Evolutionary conservation across 2,329 filamentous ascomycete genomes (phyloP), one percentile per base, ranked within the genome.

Genomic region (Magnaporthiopsis incrustans): DNA sequence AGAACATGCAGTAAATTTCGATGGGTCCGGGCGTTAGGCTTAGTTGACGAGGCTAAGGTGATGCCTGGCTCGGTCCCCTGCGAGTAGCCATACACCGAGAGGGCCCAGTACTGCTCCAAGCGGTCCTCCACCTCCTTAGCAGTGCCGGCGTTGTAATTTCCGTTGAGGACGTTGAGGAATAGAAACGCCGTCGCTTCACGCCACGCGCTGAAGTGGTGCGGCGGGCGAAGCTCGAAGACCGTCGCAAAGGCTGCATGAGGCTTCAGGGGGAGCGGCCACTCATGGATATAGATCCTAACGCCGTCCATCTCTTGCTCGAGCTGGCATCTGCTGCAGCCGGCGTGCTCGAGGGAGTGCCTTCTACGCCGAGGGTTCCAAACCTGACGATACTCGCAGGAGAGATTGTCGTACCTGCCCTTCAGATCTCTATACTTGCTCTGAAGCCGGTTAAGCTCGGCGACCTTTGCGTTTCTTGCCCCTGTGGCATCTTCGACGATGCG

Each of bases 221-320:
- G 83, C 0, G 77, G 66, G 0, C 67, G 62, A 0, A 87, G 71
- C 66, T 87, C 85, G 61, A 87, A 87, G 0, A 87, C 74, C 0
- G 77, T 75, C 0, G 81, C 74, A 64, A 81, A 79, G 0, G 76
- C 14, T 75, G 33, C 0, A 65, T 7, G 0, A 58, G 0, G 0
- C 75, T 22, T 0, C 57, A 30, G 35, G 0, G 83, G 79, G 0
- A 88, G 72, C 0, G 85, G 84, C 83, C 83, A 86, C 68, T 88
- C 85, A 67, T 84, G 75, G 11, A 84, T 69, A 0, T 57, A 0
- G 10, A 89, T 85, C 0, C 32, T 53, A 0, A 88, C 64, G 0
- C 4, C 2, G 0, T 74, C 59, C 0, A 82, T 82, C n/a, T 70
- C 1, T 0, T 7, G 4, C 3, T 67, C 58, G 0, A 73, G 66